Evolutionary conservation across 805 yeast species (phyloP), one percentile per base, ranked within the genome.

Genomic region (Priceomyces melissophilus): DNA sequence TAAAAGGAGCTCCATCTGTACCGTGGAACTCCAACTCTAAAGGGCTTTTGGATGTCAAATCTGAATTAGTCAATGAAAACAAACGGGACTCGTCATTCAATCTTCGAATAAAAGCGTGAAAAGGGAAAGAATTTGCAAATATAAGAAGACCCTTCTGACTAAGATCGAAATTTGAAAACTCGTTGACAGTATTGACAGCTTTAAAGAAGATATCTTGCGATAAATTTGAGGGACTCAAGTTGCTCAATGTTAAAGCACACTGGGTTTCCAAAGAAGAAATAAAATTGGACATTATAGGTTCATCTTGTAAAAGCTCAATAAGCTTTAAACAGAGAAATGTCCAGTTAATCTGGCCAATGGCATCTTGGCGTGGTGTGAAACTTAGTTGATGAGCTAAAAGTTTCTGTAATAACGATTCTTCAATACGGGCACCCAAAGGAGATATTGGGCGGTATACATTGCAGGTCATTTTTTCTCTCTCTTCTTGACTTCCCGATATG

Each of bases 201-300:
- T 42, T 27, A 7, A 39, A 8, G 9, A 37, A 20, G 8, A 40
- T 36, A 9, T 41, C 41, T 4, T 10, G 11, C 13, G 23, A 14
- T 10, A 41, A 26, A 38, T 11, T 30, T 9, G 30, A 2, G 16
- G 42, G 42, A 6, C 32, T 23, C 15, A 46, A 38, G 6, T 45
- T 42, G 10, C 41, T 39, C 12, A 51, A 33, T 14, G 37, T 43
- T 25, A 15, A 28, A 12, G 30, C n/a, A 17, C 40, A 30, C 30
- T 54, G 58, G 37, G 43, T 46, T 4, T 55, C 48, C 28, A 54
- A 41, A 2, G 54, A 42, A n/a, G 35, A 35, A 9, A 43, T 23
- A 4, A 49, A 30, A 17, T 45, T 44, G 15, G 28, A 30, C 10
- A 44, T 40, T 3, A 35, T 20, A 5, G 23, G 3, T 12, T 16